Evolutionary conservation across 345 rosid genomes (phyloP).

Genomic region (Syzygium aromaticum): DNA sequence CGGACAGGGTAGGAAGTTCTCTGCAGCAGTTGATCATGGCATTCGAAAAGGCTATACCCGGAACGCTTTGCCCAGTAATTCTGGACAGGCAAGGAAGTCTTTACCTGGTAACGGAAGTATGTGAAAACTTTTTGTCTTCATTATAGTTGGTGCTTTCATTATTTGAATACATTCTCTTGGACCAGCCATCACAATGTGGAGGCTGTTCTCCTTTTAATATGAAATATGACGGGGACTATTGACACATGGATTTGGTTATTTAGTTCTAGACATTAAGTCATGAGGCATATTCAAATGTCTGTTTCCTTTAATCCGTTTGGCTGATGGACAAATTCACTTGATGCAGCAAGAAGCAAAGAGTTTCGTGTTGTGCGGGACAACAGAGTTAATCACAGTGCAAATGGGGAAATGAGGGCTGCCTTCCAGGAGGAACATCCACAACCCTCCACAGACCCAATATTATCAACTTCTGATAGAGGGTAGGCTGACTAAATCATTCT

Average conservation of each 20-base stretch:
- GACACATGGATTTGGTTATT: not conserved
- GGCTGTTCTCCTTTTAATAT: not conserved
- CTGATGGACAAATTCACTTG: slow-evolving; percentile 2
- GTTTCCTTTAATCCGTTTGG: not conserved
- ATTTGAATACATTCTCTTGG: not conserved
- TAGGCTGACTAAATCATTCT: slow-evolving; percentile 9
- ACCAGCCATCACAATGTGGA: not conserved
- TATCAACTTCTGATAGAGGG: slow-evolving; percentile 33
- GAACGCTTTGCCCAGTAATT: slow-evolving; percentile 25
- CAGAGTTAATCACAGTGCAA: slow-evolving; percentile 37
- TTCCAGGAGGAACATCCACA: slow-evolving; percentile 17
- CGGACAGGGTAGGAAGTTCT: not conserved
- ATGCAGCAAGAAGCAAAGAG: slow-evolving; percentile 34
- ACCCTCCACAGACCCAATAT: slow-evolving; percentile 20
- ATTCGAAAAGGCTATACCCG: slow-evolving; percentile 37
- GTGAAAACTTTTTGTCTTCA: not conserved
- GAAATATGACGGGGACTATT: not conserved
- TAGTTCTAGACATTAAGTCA: not conserved
- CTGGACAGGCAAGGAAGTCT: slow-evolving; percentile 4
- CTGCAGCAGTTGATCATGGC: slow-evolving; percentile 23
- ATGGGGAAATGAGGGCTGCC: slow-evolving; percentile 37
- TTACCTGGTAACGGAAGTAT: slow-evolving; percentile 3
- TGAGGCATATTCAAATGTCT: not conserved
- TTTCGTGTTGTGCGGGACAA: slow-evolving; percentile 70
- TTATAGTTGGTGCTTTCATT: not conserved